Percentiles rank a stretch among this genome's conserved stretches.
Conservation (phyloP, 768 basidiomycete genomes). For the Aureoboletus auriporus region DNA sequence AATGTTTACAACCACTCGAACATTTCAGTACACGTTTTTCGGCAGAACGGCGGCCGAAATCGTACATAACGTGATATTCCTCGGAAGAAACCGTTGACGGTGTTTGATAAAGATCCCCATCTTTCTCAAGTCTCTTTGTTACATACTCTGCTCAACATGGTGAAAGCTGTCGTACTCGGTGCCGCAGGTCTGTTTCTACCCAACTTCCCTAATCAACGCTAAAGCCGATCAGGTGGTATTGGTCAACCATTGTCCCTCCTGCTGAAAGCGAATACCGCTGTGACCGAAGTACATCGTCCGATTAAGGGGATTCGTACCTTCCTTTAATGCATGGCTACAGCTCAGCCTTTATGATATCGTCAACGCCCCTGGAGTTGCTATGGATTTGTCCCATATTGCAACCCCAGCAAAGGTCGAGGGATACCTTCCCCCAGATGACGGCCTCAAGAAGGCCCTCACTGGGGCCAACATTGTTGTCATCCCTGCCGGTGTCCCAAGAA, state of each 20-base stretch:
- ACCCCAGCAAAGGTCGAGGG: constrained; percentile 84
- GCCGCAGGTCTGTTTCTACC: constrained; percentile 65
- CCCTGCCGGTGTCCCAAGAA: constrained; percentile 94
- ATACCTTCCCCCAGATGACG: constrained; percentile 74
- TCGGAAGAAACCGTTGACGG: constrained; percentile 17
- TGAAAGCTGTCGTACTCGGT: constrained; percentile 92
- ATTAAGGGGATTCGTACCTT: neutral
- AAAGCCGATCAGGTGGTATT: constrained; percentile 70
- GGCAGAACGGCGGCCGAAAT: neutral
- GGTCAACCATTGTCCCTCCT: constrained; percentile 94
- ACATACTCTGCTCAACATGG: constrained; percentile 20
- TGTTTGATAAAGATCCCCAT: constrained; percentile 14
- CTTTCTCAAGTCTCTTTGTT: neutral
- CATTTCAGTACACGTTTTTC: too few species aligned
- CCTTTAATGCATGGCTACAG: constrained; percentile 33
- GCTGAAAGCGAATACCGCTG: constrained; percentile 77
- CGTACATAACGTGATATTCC: neutral
- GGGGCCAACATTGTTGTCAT: constrained; percentile 92
- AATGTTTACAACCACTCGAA: too few species aligned
- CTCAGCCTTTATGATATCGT: constrained; percentile 94
- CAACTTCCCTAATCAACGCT: neutral
- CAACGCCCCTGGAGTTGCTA: constrained; percentile 95
- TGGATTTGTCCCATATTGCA: constrained; percentile 90
- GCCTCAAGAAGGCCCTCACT: constrained; percentile 75
- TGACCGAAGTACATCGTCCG: constrained; percentile 58